Conservation (phyloP, 2,329 filamentous ascomycete genomes). For the Penicillium sclerotiorum region DNA sequence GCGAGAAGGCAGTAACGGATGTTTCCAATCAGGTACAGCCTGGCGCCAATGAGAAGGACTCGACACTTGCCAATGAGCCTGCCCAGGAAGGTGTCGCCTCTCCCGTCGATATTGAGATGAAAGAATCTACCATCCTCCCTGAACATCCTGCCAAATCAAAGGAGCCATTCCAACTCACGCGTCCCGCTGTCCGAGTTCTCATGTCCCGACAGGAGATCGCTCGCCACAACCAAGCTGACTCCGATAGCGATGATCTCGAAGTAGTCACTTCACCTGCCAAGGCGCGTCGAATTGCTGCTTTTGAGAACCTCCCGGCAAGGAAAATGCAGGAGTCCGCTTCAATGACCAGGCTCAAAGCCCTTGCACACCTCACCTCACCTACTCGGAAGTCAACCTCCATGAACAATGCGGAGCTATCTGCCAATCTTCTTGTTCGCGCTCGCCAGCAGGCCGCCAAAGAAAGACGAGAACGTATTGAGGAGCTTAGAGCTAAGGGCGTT, state of each 20-base stretch:
- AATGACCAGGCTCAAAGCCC: constrained; percentile 68
- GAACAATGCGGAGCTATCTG: constrained; percentile 69
- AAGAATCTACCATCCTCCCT: constrained; percentile 10
- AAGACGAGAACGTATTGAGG: constrained; percentile 73
- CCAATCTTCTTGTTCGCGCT: constrained; percentile 69
- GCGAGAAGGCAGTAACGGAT: constrained; percentile 10
- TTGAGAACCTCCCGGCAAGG: constrained; percentile 68
- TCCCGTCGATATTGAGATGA: background rate
- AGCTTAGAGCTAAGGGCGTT: constrained; percentile 77
- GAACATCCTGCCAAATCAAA: constrained; percentile 31
- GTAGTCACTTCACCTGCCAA: constrained; percentile 56
- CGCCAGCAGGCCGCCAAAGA: constrained; percentile 78
- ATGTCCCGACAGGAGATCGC: constrained; percentile 43
- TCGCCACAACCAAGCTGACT: constrained; percentile 42
- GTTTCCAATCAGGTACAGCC: background rate
- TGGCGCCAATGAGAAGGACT: constrained; percentile 7
- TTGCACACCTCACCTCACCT: constrained; percentile 71
- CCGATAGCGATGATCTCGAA: constrained; percentile 62
- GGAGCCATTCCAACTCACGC: constrained; percentile 27
- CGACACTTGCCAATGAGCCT: constrained; percentile 31
- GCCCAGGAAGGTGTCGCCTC: background rate
- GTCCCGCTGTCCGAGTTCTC: constrained; percentile 42
- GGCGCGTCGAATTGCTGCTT: constrained; percentile 58
- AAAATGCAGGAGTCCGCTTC: constrained; percentile 63
- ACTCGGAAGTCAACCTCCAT: constrained; percentile 58